Evolutionary conservation across 1,284 basidiomycete species (phyloP), one percentile per base, ranked within the genome.

Genomic region (Malassezia slooffiae): DNA sequence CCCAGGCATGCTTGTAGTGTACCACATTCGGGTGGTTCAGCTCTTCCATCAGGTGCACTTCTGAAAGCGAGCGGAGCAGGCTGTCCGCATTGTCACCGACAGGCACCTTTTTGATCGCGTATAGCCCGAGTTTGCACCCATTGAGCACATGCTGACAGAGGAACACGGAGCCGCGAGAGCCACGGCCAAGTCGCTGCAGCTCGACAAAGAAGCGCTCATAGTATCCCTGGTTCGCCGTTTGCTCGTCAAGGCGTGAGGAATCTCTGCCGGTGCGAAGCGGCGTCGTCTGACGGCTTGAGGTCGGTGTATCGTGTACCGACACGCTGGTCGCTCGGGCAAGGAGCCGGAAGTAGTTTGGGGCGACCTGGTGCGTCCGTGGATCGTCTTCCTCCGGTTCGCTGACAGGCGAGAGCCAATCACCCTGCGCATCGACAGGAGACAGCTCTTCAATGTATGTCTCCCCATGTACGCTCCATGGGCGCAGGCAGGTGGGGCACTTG

Each of bases 1-100:
- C 78, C 89, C 89, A 95, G 0, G 88, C 80, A 59, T 93, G 89
- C 70, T 93, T 89, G 63, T 93, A 93, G 13, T 85, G 86, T 51
- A 93, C 79, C 55, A 95, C 87, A 55, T 93, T 91, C 3, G 81
- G 83, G 72, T 95, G 89, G 41, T 82, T 79, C 4, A 95, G 73
- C n/a, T 77, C 75, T 65, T 93, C 87, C 39, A 93, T 74, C 5
- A 90, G 73, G 36, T 83, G 80, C 31, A 88, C 82, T 78, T 82
- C 66, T 29, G 52, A 58, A 16, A 67, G 41, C 24, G 54, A 59
- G 23, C 50, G 44, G 13, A 56, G 43, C 39, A 65, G 33, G n/a
- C 20, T 51, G 33, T 55, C 43, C 17, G 49, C 50, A 11, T 60
- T 52, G 6, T 85, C 79, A 24, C 89, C 88, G 0, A 95, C 83